Base-by-base conservation (phyloP, 169 alveolate species). In the Plasmodium sp. region DNA sequence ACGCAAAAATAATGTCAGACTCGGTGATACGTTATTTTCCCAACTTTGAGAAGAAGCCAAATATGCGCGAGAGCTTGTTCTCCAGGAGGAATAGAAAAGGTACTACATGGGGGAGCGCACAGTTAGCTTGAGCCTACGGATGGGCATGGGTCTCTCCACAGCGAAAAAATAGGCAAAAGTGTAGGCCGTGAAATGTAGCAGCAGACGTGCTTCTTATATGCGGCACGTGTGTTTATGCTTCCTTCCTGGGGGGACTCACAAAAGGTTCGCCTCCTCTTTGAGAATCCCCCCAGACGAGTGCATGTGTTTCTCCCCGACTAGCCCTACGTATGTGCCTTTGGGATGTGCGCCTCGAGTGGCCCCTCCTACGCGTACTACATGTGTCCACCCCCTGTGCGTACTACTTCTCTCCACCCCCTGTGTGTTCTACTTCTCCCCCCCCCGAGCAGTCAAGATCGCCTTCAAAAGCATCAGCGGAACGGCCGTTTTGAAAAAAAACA, bases 401-500 rank as follows among this genome's bases (percentile, higher is more conserved):
- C 41, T 34, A 34, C 41, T n/a, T n/a, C n/a, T n/a, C n/a, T n/a
- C n/a, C n/a, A n/a, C 27, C 27, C 27, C 27, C 27, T 22, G 0
- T 12, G 18, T 18, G 2, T 48, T 12, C n/a, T 48, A 51, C 7
- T 14, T 51, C 27, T 51, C 33, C 51, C 39, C 51, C 72, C n/a
- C 27, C 22, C 71, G 27, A 83, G 74, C 39, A 84, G 93, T 84
- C 54, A 84, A 84, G 43, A 74, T 84, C 34, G 93, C 80, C 36
- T 34, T 84, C 62, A 84, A 74, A 84, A 73, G 84, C 54, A 84
- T 84, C 16, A 84, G 84, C 34, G 93, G 93, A 22, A 74, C 75
- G 72, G 58, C 93, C 12, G 56, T 84, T 58, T 84, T 84, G 84
- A 84, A 84, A 72, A 84, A 84, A 74, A 84, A 84, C 67, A 84